Evolutionary conservation across 2,329 filamentous ascomycete species (phyloP).

Genomic region (Stemphylium beticola): DNA sequence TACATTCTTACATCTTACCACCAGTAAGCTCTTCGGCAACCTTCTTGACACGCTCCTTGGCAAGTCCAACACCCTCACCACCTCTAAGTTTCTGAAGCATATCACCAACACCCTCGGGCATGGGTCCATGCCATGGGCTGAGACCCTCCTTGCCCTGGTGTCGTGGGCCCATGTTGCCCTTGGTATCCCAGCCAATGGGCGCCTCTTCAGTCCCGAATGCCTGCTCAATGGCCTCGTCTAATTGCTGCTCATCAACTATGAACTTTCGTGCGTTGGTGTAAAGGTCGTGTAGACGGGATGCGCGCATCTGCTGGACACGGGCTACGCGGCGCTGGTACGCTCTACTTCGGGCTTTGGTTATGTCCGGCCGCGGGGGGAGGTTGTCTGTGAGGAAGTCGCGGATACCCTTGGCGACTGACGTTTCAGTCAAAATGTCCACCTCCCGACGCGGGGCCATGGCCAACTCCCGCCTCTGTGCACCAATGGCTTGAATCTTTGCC

Average conservation of each 20-base stretch:
- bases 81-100: conserved; percentile 45
- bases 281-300: conserved; percentile 79
- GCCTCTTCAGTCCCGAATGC: conserved; percentile 71
- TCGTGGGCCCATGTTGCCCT: conserved; percentile 27
- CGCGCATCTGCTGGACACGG: conserved; percentile 64
- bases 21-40: conserved; percentile 72
- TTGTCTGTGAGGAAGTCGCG: conserved; percentile 44
- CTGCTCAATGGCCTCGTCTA: conserved; percentile 74
- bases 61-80: conserved; percentile 51
- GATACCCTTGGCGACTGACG: conserved; percentile 38
- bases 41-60: conserved; percentile 65
- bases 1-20: conserved; percentile 58
- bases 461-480: conserved; percentile 57
- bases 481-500: conserved; percentile 35
- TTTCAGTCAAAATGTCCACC: conserved; percentile 56
- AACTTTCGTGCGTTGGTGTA: conserved; percentile 89
- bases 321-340: conserved; percentile 52
- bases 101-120: conserved; percentile 43
- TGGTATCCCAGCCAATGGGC: conserved; percentile 49
- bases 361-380: conserved; percentile 33
- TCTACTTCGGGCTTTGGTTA: conserved; percentile 37
- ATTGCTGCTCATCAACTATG: conserved; percentile 80
- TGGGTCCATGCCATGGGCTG: conserved; percentile 41
- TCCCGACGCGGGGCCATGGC: conserved; percentile 71
- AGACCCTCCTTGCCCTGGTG: conserved; percentile 31